These are phyloP conservation scores for Ophiosphaerella korrae DNA, from an alignment of 2,329 filamentous ascomycete genomes.

Conservation along the genomic window DNA sequence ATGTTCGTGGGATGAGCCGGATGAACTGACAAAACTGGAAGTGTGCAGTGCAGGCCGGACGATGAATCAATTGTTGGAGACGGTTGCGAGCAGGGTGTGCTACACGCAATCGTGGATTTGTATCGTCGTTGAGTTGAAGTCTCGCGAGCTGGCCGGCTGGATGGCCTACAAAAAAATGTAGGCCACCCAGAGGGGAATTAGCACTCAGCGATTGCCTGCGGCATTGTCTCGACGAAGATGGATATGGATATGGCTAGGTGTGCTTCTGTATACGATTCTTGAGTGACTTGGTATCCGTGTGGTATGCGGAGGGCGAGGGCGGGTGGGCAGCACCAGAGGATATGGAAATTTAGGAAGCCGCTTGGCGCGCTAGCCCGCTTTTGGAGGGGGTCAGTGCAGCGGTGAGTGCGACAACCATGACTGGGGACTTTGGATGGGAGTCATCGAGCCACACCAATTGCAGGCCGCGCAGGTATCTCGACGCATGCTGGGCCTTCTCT, in stretches of 20 bases:
- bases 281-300: slow-evolving; percentile 49
- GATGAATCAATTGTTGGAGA: slow-evolving; percentile 38
- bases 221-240: slow-evolving; percentile 55
- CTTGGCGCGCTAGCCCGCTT: slow-evolving; percentile 26
- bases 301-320: slow-evolving; percentile 36
- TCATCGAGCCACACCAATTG: slow-evolving; percentile 14
- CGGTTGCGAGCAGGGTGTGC: slow-evolving; percentile 39
- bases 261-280: slow-evolving; percentile 32
- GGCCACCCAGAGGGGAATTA: slow-evolving; percentile 83
- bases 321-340: slow-evolving; percentile 30
- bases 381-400: slow-evolving; percentile 18
- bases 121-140: slow-evolving; percentile 60
- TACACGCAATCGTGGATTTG: slow-evolving; percentile 43
- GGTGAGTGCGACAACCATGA: slow-evolving; percentile 9
- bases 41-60: slow-evolving; percentile 39
- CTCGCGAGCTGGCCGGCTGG: slow-evolving; percentile 84
- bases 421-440: slow-evolving; percentile 16
- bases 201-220: slow-evolving; percentile 65
- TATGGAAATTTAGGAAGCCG: slow-evolving; percentile 32
- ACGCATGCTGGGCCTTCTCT: too few species aligned
- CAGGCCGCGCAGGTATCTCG: neutral
- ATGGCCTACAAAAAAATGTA: slow-evolving; percentile 60
- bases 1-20: slow-evolving; percentile 37
- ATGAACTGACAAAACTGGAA: slow-evolving; percentile 40
- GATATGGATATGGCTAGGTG: slow-evolving; percentile 28